A percentile compares a stretch with the other conserved stretches of the same genome.
These are phyloP conservation scores for Colletotrichum kahawae DNA, from an alignment of 2,329 filamentous ascomycete species.

Conservation along the genomic window DNA sequence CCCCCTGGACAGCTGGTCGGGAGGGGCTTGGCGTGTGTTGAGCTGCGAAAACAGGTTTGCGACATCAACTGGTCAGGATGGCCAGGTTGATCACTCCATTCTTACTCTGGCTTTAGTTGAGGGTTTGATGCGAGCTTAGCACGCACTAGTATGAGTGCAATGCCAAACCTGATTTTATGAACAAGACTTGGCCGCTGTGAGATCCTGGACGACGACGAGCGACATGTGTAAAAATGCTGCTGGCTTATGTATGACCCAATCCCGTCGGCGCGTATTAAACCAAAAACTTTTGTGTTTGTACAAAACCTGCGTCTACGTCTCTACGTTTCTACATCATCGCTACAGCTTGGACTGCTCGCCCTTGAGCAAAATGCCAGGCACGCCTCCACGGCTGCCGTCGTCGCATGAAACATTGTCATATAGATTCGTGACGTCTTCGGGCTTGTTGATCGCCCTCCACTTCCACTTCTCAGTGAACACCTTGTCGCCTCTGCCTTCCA, in stretches of 20 bases:
- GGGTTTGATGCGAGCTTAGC: background rate
- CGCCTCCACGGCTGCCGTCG: slow-evolving; percentile 58
- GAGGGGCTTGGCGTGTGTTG: background rate
- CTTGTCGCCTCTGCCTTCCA: slow-evolving; percentile 48
- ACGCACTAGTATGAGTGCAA: background rate
- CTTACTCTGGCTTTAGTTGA: background rate
- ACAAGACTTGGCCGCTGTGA: background rate
- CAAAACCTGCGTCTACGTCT: background rate
- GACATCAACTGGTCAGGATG: background rate
- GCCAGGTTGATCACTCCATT: slow-evolving; percentile 1
- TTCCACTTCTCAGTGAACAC: slow-evolving; percentile 64
- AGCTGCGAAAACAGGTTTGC: background rate
- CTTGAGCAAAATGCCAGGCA: slow-evolving; percentile 48
- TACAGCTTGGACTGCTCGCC: slow-evolving; percentile 41
- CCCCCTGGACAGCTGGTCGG: slow-evolving; percentile 3
- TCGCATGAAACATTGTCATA: slow-evolving; percentile 50
- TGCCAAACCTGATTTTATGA: background rate
- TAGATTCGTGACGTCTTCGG: slow-evolving; percentile 38
- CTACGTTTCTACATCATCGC: background rate
- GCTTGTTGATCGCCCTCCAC: slow-evolving; percentile 62
- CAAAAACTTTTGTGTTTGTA: background rate
- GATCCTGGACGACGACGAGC: too few species aligned
- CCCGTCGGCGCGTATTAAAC: background rate
- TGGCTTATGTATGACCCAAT: background rate
- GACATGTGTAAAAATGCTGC: background rate